Conservation (phyloP, 2,329 filamentous ascomycete genomes). For the Colletotrichum limetticola region DNA sequence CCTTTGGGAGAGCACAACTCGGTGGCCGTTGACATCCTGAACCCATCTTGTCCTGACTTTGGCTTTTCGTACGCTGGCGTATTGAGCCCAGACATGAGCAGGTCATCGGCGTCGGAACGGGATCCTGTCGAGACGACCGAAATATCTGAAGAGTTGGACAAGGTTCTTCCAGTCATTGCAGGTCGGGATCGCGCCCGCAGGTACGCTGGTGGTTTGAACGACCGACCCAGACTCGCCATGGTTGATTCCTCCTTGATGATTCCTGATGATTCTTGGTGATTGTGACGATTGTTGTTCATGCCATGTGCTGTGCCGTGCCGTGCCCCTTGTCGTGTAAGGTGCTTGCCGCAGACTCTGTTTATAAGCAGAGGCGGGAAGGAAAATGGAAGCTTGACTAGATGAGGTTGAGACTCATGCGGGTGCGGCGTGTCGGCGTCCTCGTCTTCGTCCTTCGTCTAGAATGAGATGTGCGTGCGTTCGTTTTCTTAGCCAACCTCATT, state of each 20-base stretch:
- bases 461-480: neutral
- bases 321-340: neutral
- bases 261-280: neutral
- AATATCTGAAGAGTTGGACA: constrained; percentile 60
- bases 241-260: constrained; percentile 22
- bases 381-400: neutral
- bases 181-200: constrained; percentile 54
- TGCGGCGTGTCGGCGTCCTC: neutral
- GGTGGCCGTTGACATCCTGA: neutral
- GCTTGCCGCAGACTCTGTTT: neutral
- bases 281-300: neutral
- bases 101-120: constrained; percentile 42
- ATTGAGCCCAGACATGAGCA: constrained; percentile 47
- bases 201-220: constrained; percentile 59
- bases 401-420: neutral
- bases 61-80: constrained; percentile 35
- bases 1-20: constrained; percentile 22
- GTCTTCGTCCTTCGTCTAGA: neutral
- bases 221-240: constrained; percentile 62
- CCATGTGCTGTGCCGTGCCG: neutral
- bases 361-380: too few relatives aligned
- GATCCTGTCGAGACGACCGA: constrained; percentile 48
- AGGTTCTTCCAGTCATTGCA: constrained; percentile 52
- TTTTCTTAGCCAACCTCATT: neutral
- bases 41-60: constrained; percentile 10